phyloP scores from a whole-genome alignment of 1,139 yeast genomes.

The Yamadazyma epiphylla region DNA sequence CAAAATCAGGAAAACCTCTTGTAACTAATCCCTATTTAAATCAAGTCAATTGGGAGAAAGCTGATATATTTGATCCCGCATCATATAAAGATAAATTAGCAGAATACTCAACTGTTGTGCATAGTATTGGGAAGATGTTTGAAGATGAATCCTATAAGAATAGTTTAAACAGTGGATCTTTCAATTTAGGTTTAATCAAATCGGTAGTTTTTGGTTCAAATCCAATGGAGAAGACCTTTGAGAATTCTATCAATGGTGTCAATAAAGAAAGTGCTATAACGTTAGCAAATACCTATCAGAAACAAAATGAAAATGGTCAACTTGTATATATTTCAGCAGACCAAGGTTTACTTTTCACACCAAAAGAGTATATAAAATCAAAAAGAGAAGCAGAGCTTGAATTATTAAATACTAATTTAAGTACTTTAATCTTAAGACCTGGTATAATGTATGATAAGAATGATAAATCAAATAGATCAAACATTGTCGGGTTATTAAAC shows the following conservation, averaged over 20 bases:
- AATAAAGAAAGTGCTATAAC: conserved; percentile 70
- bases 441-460: conserved; percentile 74
- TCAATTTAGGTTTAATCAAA: conserved; percentile 5
- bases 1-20: conserved; percentile 60
- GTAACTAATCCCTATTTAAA: conserved; percentile 39
- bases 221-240: conserved; percentile 49
- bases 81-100: conserved; percentile 47
- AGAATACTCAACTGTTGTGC: conserved; percentile 69
- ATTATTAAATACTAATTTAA: conserved; percentile 41
- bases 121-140: conserved; percentile 71
- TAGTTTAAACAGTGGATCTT: conserved; percentile 34
- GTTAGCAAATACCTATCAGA: conserved; percentile 39
- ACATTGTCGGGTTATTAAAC: conserved; percentile 23
- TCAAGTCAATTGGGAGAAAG: conserved; percentile 65
- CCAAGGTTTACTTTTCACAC: conserved; percentile 54
- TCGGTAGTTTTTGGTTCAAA: conserved; percentile 34
- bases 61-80: conserved; percentile 63
- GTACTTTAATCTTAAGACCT: conserved; percentile 70
- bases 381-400: conserved; percentile 75
- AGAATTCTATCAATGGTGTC: conserved; percentile 54
- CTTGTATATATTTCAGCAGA: conserved; percentile 85
- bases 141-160: conserved; percentile 67
- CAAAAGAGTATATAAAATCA: conserved; percentile 65
- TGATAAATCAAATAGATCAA: conserved; percentile 29
- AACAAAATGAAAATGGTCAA: conserved; percentile 6